Conservation (phyloP, 2,329 filamentous ascomycete genomes). For the Iodosphaeria phyllophila region DNA sequence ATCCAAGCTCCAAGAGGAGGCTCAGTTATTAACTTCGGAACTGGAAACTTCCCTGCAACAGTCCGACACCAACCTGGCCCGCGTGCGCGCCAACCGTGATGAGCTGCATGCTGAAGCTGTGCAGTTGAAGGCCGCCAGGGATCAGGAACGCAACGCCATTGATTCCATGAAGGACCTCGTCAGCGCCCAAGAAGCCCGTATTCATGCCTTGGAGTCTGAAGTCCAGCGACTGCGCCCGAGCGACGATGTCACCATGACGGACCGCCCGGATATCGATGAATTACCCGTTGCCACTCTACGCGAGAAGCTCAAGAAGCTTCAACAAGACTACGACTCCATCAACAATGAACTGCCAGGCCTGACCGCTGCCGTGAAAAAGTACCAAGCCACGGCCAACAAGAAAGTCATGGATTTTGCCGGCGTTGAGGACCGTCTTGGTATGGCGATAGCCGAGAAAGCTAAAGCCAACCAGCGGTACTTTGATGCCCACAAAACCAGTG, state of each 20-base stretch:
- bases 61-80: conserved; percentile 67
- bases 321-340: conserved; percentile 66
- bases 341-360: conserved; percentile 78
- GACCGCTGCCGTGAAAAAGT: conserved; percentile 80
- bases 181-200: conserved; percentile 61
- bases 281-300: conserved; percentile 54
- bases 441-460: conserved; percentile 70
- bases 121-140: conserved; percentile 61
- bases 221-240: conserved; percentile 46
- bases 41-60: conserved; percentile 66
- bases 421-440: conserved; percentile 59
- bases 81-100: conserved; percentile 69
- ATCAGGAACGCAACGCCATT: conserved; percentile 51
- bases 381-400: conserved; percentile 66
- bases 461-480: conserved; percentile 99
- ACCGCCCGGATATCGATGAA: conserved; percentile 31
- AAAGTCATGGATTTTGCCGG: conserved; percentile 63
- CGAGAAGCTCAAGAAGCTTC: conserved; percentile 52
- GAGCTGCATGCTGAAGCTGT: conserved; percentile 69
- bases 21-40: conserved; percentile 52
- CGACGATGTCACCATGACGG: conserved; percentile 26
- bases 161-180: conserved; percentile 67
- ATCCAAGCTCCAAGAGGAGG: conserved; percentile 64
- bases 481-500: conserved; percentile 83
- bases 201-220: conserved; percentile 67